A percentile compares a stretch with the other conserved stretches of the same genome.
Evolutionary conservation across 1,284 basidiomycete species (phyloP).

Genomic region (Sporisorium reilianum): DNA sequence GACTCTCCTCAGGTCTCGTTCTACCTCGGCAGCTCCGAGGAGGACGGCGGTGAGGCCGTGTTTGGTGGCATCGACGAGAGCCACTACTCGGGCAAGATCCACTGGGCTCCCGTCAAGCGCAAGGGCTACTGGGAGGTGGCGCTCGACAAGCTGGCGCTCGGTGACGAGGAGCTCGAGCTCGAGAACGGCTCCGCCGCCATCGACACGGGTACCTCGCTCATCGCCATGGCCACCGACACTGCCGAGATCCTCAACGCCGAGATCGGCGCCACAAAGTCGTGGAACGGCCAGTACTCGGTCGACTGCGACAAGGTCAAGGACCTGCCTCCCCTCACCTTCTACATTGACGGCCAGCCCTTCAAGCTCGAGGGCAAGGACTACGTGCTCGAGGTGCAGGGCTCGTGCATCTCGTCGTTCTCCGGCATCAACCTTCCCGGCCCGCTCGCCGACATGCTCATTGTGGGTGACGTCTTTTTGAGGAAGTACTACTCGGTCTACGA

Average conservation of each 20-base stretch:
- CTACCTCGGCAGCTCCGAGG: constrained; percentile 87
- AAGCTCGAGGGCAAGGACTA: constrained; percentile 87
- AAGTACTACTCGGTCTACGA: constrained; percentile 97
- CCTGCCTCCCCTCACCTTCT: constrained; percentile 89
- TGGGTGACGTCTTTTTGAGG: constrained; percentile 76
- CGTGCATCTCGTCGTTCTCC: constrained; percentile 94
- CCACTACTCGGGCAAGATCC: constrained; percentile 85
- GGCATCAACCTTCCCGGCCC: constrained; percentile 92
- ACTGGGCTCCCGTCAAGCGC: constrained; percentile 90
- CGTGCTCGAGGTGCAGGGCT: constrained; percentile 85
- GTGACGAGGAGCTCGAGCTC: constrained; percentile 83
- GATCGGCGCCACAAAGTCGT: constrained; percentile 70
- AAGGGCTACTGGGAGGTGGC: constrained; percentile 90
- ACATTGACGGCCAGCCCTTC: constrained; percentile 73
- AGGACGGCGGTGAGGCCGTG: constrained; percentile 89
- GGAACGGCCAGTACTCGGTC: constrained; percentile 72
- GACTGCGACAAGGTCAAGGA: constrained; percentile 85
- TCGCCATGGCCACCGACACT: constrained; percentile 90
- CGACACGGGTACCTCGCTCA: constrained; percentile 85
- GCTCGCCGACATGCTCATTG: constrained; percentile 89
- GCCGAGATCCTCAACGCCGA: constrained; percentile 98
- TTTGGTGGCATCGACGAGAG: constrained; percentile 90
- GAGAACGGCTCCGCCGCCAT: constrained; percentile 85
- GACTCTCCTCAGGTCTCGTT: constrained; percentile 93
- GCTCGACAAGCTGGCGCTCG: constrained; percentile 70